phyloP scores from a whole-genome alignment of 2,329 filamentous ascomycete genomes.

The Phyllosticta citribraziliensis region DNA sequence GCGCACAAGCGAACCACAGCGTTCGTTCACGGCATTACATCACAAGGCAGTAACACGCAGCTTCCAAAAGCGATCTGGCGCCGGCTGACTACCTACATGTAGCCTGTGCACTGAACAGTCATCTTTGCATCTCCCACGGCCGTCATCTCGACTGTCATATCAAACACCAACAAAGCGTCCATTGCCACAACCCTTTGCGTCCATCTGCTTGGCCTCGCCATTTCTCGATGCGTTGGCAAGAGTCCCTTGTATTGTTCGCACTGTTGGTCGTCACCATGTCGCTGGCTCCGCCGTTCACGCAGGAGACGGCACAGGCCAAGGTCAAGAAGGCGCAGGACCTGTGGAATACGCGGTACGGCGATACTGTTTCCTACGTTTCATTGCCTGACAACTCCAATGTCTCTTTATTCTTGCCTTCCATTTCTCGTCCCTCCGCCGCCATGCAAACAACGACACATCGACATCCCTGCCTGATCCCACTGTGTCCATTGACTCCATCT shows the following conservation, averaged over 20 bases:
- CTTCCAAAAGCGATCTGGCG: neutral
- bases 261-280: slow-evolving; percentile 25
- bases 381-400: neutral
- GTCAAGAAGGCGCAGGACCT: slow-evolving; percentile 76
- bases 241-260: neutral
- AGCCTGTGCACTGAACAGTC: neutral
- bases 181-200: neutral
- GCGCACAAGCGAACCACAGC: neutral
- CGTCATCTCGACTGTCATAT: neutral
- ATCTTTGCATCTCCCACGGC: neutral
- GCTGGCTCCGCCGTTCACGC: slow-evolving; percentile 61
- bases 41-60: neutral
- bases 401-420: neutral
- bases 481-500: neutral
- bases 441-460: neutral
- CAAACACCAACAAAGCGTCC: neutral
- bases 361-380: neutral
- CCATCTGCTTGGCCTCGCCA: neutral
- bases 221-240: neutral
- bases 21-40: neutral
- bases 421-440: too few species aligned
- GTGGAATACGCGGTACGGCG: slow-evolving; percentile 64
- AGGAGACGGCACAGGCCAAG: slow-evolving; percentile 61
- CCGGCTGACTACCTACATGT: neutral
- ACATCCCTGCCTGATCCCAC: too few species aligned